These are phyloP conservation scores for Coemansia sp. DNA, from an alignment of 192 early-diverging fungal genomes.

Conservation along the genomic window DNA sequence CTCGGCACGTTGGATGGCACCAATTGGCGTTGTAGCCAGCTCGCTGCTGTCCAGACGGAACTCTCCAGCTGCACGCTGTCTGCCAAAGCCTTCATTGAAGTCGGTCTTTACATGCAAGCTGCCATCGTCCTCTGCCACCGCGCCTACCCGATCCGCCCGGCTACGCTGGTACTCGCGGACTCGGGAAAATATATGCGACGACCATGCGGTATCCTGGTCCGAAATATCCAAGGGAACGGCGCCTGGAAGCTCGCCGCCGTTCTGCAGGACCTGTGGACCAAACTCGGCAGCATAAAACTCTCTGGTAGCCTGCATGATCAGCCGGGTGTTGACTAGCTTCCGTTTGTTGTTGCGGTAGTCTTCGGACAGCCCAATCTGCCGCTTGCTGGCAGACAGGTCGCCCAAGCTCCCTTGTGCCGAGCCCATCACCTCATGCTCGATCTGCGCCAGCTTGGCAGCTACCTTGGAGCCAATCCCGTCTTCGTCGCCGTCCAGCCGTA, in stretches of 20 bases:
- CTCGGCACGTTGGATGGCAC: conserved; percentile 39
- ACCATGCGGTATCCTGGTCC: conserved; percentile 45
- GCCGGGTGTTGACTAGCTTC: conserved; percentile 31
- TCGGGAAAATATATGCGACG: conserved; percentile 26
- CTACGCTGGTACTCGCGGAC: conserved; percentile 43
- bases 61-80: conserved; percentile 9
- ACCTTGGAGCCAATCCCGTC: conserved; percentile 30
- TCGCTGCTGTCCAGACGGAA: conserved; percentile 13
- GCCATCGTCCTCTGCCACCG: conserved; percentile 46
- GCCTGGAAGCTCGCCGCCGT: conserved; percentile 32
- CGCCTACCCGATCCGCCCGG: conserved; percentile 43
- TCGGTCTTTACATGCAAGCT: conserved; percentile 35
- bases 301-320: conserved; percentile 38
- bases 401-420: conserved; percentile 42
- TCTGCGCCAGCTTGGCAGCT: conserved; percentile 28
- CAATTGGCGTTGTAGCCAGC: conserved; percentile 25
- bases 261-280: conserved; percentile 15
- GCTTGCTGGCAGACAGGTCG: conserved; percentile 41
- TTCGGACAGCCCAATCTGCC: conserved; percentile 34
- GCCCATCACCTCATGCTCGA: conserved; percentile 53
- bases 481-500: conserved; percentile 46
- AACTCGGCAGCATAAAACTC: conserved; percentile 45
- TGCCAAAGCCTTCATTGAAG: conserved; percentile 14
- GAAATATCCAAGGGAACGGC: conserved; percentile 51
- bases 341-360: conserved; percentile 40